Base-by-base conservation (phyloP, 805 yeast genomes). In the Yarrowia divulgata region DNA sequence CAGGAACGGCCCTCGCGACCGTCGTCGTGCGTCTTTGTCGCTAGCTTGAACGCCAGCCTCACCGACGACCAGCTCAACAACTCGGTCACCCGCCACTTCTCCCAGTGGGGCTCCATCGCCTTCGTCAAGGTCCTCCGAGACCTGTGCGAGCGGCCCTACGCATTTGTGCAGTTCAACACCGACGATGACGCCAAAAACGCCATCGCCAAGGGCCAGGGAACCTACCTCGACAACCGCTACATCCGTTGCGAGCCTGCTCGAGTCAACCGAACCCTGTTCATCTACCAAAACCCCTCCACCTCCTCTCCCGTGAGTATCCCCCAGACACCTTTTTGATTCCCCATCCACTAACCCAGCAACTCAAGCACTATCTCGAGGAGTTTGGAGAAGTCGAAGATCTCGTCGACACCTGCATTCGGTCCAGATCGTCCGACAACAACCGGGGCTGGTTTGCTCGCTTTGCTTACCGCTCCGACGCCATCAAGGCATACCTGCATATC, bases 191-290 rank as follows among this genome's bases (percentile, higher is more conserved):
- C 97, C 5, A 82, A 83, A 71, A 75, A 72, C 5, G 97, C 97
- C 0, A 83, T 92, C 67, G 78, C 76, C 19, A 82, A 82, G 70
- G 97, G 92, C 12, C 94, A 90, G 74, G 87, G 88, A 69, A 82
- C 91, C 7, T 77, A 81, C 8, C 78, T 93, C 60, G 87, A 90
- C 76, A 96, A 93, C 14, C 84, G 97, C 76, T 81, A 86, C 3
- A 85, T 94, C 54, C 84, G 98, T 69, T 91, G 97, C 79, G 98
- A 94, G 79, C 88, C 88, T 19, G 98, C 98, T 0, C 88, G 90
- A 74, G 97, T 93, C 57, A 94, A 93, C 78, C 83, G 98, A 72
- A 93, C 98, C 14, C 80, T 94, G 50, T 90, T 86, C 18, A 18
- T 45, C 43, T 54, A 54, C 50, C 69, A 52, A 1, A 34, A 32